These are phyloP conservation scores for Anthracocystis walkeri DNA, from an alignment of 1,284 basidiomycete species.

Conservation along the genomic window DNA sequence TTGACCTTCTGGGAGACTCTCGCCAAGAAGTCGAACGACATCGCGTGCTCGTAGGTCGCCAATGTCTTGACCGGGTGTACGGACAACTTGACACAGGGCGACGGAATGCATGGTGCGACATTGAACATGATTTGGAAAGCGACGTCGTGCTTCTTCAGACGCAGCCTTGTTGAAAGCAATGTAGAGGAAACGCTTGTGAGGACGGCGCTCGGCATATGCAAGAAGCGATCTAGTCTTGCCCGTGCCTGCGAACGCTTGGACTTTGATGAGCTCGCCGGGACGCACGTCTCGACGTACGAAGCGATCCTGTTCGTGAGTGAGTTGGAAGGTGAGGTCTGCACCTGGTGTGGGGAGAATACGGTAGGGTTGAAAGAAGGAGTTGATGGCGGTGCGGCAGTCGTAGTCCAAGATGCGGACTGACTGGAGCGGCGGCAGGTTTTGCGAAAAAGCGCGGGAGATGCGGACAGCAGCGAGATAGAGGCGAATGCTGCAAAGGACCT, in stretches of 20 bases:
- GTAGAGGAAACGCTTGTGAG: constrained; percentile 58
- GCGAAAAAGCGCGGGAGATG: constrained; percentile 49
- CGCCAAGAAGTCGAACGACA: constrained; percentile 48
- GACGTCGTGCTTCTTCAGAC: constrained; percentile 49
- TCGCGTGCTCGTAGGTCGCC: constrained; percentile 56
- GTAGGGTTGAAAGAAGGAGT: constrained; percentile 45
- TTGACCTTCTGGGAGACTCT: constrained; percentile 52
- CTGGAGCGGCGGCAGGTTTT: constrained; percentile 36
- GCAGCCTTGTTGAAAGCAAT: constrained; percentile 64
- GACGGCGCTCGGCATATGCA: constrained; percentile 56
- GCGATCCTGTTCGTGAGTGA: constrained; percentile 60
- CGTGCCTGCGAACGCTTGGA: constrained; percentile 64
- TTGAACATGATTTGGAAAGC: constrained; percentile 59
- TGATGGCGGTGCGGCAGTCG: constrained; percentile 48
- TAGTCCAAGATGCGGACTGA: constrained; percentile 54
- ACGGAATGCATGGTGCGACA: constrained; percentile 66
- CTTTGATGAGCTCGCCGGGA: constrained; percentile 56
- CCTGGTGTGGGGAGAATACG: constrained; percentile 11
- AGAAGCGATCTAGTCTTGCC: constrained; percentile 63
- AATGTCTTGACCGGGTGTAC: constrained; percentile 49
- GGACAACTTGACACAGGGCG: constrained; percentile 52
- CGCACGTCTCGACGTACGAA: constrained; percentile 55
- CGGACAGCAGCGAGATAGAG: constrained; percentile 56
- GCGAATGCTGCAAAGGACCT: constrained; percentile 55
- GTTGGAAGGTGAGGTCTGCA: constrained; percentile 23